Evolutionary conservation across 192 early-diverging fungal genomes (phyloP), one percentile per base, ranked within the genome.

Genomic region (Rhizophagus sp.): DNA sequence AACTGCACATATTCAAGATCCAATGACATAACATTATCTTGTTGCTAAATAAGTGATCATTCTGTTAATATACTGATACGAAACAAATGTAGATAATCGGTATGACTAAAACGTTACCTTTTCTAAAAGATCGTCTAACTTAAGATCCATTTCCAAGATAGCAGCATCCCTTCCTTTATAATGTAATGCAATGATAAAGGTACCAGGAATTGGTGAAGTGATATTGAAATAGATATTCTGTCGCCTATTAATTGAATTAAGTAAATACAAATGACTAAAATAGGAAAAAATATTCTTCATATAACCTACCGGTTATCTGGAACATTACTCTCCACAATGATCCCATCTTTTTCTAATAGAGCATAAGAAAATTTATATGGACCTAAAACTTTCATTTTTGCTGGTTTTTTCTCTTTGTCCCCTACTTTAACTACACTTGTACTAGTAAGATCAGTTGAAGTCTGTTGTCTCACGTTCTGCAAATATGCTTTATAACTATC

Each of bases 401-500:
- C 78, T 27, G 86, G 88, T 52, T 87, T 85, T n/a, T 82, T 81
- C 25, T 84, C 81, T 52, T 85, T 86, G 24, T 87, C 88, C 0
- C 89, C 85, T 0, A 91, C 90, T 50, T 91, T 91, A 27, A 92
- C 92, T 34, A 93, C 90, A 81, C 87, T 83, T 17, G 85, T 73
- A 33, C 75, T 75, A 41, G 68, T 78, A 69, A 62, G 68, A 7
- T 83, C 85, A 7, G 80, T 83, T 36, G 87, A 91, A 81, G 89
- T 91, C 84, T 97, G 92, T 75, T 93, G 91, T 52, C 97, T 92
- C 63, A 98, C 97, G 75, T 98, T 98, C 81, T 96, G 93, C 49
- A 98, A 83, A 72, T 98, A 98, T 8, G 95, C 95, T 87, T 96
- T 97, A 88, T 98, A 98, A 30, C 90, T 91, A 77, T 98, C 97